These are phyloP conservation scores for Trichophyton benhamiae DNA, from an alignment of 2,329 filamentous ascomycete genomes.

Conservation along the genomic window DNA sequence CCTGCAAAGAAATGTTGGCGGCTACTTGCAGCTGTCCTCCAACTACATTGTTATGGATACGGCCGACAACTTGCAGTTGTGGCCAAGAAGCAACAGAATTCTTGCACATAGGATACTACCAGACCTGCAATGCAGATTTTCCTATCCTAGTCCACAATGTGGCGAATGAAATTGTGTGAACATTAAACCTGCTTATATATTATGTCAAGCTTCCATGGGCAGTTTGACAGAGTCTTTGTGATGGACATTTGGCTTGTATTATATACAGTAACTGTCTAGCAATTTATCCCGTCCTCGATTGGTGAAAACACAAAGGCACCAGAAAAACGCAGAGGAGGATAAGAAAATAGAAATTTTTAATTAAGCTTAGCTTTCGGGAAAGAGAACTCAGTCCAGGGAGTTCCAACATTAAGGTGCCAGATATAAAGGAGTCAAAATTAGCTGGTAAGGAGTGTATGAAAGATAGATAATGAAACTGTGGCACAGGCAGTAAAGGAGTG, in stretches of 20 bases:
- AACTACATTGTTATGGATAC: not conserved
- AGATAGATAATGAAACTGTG: not conserved
- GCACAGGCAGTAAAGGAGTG: not conserved
- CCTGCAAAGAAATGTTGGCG: not conserved
- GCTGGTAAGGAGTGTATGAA: not conserved
- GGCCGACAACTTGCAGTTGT: not conserved
- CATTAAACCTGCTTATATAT: not conserved
- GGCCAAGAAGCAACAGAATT: not conserved
- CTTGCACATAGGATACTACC: not conserved
- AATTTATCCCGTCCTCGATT: not conserved
- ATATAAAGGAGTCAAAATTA: not conserved
- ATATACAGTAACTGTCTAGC: not conserved
- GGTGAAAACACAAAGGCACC: not conserved
- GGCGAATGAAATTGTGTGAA: too few relatives aligned
- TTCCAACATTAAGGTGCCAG: not conserved
- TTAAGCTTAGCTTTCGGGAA: not conserved
- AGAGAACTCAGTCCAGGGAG: not conserved
- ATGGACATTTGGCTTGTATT: not conserved
- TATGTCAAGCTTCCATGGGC: not conserved
- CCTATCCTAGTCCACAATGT: too few relatives aligned
- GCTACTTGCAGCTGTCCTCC: not conserved
- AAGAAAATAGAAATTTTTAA: not conserved
- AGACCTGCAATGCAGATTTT: not conserved
- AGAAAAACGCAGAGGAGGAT: not conserved
- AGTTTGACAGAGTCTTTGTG: not conserved